phyloP scores from a whole-genome alignment of 768 basidiomycete genomes.

The Boletus pseudo-olivaceus region DNA sequence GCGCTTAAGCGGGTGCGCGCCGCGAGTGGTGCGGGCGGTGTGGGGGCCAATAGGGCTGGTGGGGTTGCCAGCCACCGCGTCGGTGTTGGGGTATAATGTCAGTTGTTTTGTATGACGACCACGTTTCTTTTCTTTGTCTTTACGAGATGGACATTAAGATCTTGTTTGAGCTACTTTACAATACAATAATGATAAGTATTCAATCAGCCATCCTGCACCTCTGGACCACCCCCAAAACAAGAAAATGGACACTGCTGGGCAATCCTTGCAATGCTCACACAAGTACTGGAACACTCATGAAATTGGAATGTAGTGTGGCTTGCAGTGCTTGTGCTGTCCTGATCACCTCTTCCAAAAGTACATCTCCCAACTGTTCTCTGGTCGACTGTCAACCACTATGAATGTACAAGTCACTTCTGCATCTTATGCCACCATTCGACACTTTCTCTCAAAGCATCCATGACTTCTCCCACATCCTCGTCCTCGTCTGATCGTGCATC shows the following conservation, averaged over 20 bases:
- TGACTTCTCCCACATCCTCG: constrained; percentile 11
- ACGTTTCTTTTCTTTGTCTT: background rate
- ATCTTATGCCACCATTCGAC: constrained; percentile 6
- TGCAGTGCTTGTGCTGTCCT: too few species aligned
- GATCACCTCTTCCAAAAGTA: too few species aligned
- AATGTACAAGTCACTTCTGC: background rate
- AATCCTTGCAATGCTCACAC: too few species aligned
- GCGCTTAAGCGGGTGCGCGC: constrained; percentile 33
- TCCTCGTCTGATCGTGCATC: background rate
- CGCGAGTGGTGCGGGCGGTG: constrained; percentile 6
- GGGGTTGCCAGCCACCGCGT: background rate
- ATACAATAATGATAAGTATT: too few species aligned
- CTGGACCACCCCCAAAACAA: too few species aligned
- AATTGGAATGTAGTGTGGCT: too few species aligned
- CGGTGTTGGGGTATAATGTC: constrained; percentile 8
- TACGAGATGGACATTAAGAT: background rate
- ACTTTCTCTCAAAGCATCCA: constrained; percentile 4
- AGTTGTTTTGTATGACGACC: background rate
- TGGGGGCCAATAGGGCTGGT: background rate
- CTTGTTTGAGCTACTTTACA: background rate
- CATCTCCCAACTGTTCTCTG: background rate
- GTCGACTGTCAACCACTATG: background rate
- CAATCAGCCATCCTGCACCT: too few species aligned
- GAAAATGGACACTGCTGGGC: too few species aligned
- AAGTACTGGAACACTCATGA: too few species aligned